A percentile compares a stretch with the other conserved stretches of the same genome.
phyloP scores from a whole-genome alignment of 2,329 filamentous ascomycete species.

The Diaporthe longicolla region DNA sequence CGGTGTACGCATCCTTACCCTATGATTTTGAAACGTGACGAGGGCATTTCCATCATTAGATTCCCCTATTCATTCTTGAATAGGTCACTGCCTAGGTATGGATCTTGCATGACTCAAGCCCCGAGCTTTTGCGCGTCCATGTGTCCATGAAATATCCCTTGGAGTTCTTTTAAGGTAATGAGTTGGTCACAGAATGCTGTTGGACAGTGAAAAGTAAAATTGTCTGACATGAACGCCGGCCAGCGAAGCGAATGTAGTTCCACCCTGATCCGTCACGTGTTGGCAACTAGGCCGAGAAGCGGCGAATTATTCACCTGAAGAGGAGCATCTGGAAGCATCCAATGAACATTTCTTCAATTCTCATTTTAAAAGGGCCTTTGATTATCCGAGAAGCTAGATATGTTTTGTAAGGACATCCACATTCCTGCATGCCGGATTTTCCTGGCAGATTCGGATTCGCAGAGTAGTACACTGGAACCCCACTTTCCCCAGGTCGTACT shows the following conservation, averaged over 20 bases:
- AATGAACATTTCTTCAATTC: conserved; percentile 13
- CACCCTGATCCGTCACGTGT: conserved; percentile 17
- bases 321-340: neutral
- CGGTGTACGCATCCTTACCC: neutral
- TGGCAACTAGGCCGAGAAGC: conserved; percentile 9
- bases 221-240: neutral
- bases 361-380: neutral
- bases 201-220: neutral
- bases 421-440: conserved; percentile 1
- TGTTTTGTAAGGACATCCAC: conserved; percentile 10
- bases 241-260: conserved; percentile 7
- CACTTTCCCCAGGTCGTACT: conserved; percentile 4
- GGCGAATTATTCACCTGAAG: conserved; percentile 4
- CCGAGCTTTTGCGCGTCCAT: neutral
- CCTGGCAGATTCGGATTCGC: neutral
- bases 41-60: neutral
- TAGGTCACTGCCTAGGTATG: conserved; percentile 5
- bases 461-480: neutral
- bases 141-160: conserved; percentile 19
- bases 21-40: neutral
- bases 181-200: conserved; percentile 13
- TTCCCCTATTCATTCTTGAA: conserved; percentile 9
- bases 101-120: conserved; percentile 13
- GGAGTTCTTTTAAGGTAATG: conserved; percentile 19
- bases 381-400: neutral